A percentile compares a stretch with the other conserved stretches of the same genome.
phyloP scores from a whole-genome alignment of 2,329 filamentous ascomycete genomes.

The Fusarium sp. region DNA sequence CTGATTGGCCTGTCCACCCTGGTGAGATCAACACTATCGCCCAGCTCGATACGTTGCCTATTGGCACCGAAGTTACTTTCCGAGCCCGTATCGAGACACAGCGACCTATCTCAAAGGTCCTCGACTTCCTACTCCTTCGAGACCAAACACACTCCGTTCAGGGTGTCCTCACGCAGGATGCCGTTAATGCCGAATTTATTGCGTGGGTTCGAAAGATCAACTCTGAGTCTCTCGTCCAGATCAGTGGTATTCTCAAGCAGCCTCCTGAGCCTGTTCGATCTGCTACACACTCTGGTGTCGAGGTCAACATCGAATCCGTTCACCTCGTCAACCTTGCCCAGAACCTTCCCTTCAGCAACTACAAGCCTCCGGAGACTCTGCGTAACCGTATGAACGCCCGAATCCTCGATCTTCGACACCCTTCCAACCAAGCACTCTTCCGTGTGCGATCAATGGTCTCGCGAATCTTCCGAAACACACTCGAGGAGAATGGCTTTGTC shows the following conservation, averaged over 20 bases:
- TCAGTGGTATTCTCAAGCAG: conserved; percentile 79
- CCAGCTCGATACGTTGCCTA: conserved; percentile 54
- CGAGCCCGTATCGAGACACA: conserved; percentile 69
- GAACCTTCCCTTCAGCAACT: conserved; percentile 66
- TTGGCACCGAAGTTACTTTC: conserved; percentile 59
- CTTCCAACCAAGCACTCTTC: conserved; percentile 88
- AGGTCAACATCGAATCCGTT: conserved; percentile 75
- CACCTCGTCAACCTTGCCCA: conserved; percentile 65
- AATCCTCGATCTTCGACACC: conserved; percentile 87
- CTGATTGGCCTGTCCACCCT: conserved; percentile 58
- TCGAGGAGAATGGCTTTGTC: conserved; percentile 83
- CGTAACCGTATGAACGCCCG: conserved; percentile 82
- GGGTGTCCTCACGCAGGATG: conserved; percentile 73
- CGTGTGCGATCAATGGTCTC: conserved; percentile 85
- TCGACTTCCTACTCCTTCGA: conserved; percentile 88
- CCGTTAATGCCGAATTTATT: conserved; percentile 75
- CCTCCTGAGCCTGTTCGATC: conserved; percentile 82
- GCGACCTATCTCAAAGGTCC: conserved; percentile 82
- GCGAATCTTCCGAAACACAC: conserved; percentile 80
- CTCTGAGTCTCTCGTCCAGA: conserved; percentile 81
- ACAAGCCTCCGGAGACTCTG: conserved; percentile 73
- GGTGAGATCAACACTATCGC: conserved; percentile 56
- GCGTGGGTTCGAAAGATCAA: conserved; percentile 89
- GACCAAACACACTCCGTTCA: conserved; percentile 88
- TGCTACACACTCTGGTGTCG: conserved; percentile 80